Base-by-base conservation (phyloP, 2,329 filamentous ascomycete species). In the Diatrype stigma region DNA sequence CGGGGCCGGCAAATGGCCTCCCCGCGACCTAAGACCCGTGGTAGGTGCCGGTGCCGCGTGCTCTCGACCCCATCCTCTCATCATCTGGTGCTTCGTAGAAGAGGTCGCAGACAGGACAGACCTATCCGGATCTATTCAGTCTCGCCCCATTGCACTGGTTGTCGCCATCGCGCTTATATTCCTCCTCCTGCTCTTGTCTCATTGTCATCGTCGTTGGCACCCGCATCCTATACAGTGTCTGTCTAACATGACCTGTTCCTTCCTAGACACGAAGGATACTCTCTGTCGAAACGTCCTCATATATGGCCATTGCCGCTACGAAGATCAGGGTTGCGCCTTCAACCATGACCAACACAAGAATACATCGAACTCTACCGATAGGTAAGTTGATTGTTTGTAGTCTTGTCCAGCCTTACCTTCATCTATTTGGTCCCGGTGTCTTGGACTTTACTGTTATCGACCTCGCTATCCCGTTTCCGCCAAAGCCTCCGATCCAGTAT, bases 221-320 rank as follows among this genome's bases (percentile, higher is more conserved):
- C 10, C 26, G 5, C 26, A 30, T 30, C 10, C 5, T 30, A 30
- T 10, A 30, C 26, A 10, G 26, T 30, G 26, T 30, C 40, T 30
- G 26, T 30, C 40, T 44, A 44, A 44, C 22, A 28, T 26, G 26
- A n/a, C 26, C 26, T 10, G 26, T 44, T 44, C 40, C 40, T 49
- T 19, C 47, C 51, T 59, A 87, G 86, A 89, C 73, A 89, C 88
- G 69, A 95, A 93, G 73, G 91, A 95, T 67, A 96, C 90, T 6
- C 80, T 93, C 51, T 96, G 91, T 73, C 87, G 91, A 65, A 96
- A 96, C 72, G 87, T 96, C 55, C 81, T 91, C 55, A 96, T 96
- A 63, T 96, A 96, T 69, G 91, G 91, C 50, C 89, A 93, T 71
- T 96, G 91, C 70, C 87, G 90, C 57, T 96, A 91, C 71, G 89